phyloP scores from a whole-genome alignment of 129 eudicot species.

The Tagetes erecta region DNA sequence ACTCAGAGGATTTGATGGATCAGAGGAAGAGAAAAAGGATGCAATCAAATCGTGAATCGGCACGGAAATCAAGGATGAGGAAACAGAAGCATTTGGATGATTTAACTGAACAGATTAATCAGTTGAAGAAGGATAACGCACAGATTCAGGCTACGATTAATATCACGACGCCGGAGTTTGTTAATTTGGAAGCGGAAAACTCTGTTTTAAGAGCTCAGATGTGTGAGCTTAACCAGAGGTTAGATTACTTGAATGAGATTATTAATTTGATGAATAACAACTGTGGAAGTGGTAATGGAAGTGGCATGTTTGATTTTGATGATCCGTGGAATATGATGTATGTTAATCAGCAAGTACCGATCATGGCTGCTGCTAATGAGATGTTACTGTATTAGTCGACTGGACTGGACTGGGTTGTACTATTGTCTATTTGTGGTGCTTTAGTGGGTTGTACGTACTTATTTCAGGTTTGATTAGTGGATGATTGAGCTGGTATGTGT shows the following conservation, averaged over 20 bases:
- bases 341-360: slow-evolving; percentile 57
- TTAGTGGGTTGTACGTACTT: slow-evolving; percentile 28
- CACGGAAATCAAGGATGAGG: slow-evolving; percentile 78
- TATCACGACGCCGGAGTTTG: slow-evolving; percentile 54
- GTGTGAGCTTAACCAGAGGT: slow-evolving; percentile 68
- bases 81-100: slow-evolving; percentile 85
- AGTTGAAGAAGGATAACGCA: slow-evolving; percentile 57
- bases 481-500: slow-evolving; percentile 2
- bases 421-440: slow-evolving; percentile 23
- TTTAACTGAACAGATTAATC: slow-evolving; percentile 55
- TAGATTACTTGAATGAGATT: slow-evolving; percentile 71
- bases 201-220: slow-evolving; percentile 84
- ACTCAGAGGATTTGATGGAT: slow-evolving; percentile 59
- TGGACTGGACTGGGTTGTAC: neutral
- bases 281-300: slow-evolving; percentile 21
- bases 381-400: slow-evolving; percentile 48
- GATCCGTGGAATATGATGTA: slow-evolving; percentile 60
- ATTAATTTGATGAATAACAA: slow-evolving; percentile 41
- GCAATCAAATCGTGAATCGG: slow-evolving; percentile 95
- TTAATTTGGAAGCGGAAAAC: slow-evolving; percentile 74
- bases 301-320: slow-evolving; percentile 41
- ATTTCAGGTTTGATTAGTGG: slow-evolving; percentile 31
- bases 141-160: slow-evolving; percentile 52
- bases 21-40: slow-evolving; percentile 84
- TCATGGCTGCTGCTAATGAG: slow-evolving; percentile 63